Evolutionary conservation across 495 filamentous ascomycete genomes (phyloP).

Genomic region (Jackrogersella minutella): DNA sequence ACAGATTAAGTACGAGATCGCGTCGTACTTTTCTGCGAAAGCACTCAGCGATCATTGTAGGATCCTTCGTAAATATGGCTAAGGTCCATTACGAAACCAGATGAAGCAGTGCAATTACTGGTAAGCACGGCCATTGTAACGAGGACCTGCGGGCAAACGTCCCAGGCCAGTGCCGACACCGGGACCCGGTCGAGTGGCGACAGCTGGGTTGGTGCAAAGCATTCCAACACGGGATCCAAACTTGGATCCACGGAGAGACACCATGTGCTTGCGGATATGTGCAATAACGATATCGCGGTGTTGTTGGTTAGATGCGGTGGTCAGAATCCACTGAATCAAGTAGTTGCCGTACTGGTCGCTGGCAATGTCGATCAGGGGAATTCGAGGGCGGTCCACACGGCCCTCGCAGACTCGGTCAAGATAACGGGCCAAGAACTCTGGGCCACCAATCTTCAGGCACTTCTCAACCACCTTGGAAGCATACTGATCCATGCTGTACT

Average conservation of each 20-base stretch:
- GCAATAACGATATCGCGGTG: slow-evolving; percentile 92
- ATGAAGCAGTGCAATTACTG: slow-evolving; percentile 49
- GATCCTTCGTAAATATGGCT: slow-evolving; percentile 16
- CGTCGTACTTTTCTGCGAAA: slow-evolving; percentile 26
- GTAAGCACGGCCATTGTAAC: slow-evolving; percentile 59
- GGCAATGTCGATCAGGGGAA: slow-evolving; percentile 97
- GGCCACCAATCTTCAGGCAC: slow-evolving; percentile 94
- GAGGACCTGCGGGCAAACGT: slow-evolving; percentile 63
- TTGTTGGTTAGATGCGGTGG: slow-evolving; percentile 83
- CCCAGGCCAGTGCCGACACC: slow-evolving; percentile 69
- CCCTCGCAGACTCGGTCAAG: slow-evolving; percentile 93
- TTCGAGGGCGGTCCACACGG: slow-evolving; percentile 88
- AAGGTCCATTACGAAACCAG: slow-evolving; percentile 25
- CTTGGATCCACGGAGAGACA: slow-evolving; percentile 96
- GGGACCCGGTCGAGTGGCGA: slow-evolving; percentile 84
- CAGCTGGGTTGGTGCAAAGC: slow-evolving; percentile 95
- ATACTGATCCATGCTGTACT: slow-evolving; percentile 99
- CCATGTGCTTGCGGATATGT: slow-evolving; percentile 99
- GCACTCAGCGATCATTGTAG: slow-evolving; percentile 31
- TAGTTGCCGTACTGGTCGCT: slow-evolving; percentile 99
- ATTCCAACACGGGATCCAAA: slow-evolving; percentile 98
- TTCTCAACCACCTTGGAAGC: slow-evolving; percentile 99
- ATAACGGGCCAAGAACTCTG: slow-evolving; percentile 91
- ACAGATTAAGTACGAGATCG: slow-evolving; percentile 7
- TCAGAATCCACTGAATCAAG: slow-evolving; percentile 94